Conservation (phyloP, 2,329 filamentous ascomycete species). For the Fusarium clavum region DNA sequence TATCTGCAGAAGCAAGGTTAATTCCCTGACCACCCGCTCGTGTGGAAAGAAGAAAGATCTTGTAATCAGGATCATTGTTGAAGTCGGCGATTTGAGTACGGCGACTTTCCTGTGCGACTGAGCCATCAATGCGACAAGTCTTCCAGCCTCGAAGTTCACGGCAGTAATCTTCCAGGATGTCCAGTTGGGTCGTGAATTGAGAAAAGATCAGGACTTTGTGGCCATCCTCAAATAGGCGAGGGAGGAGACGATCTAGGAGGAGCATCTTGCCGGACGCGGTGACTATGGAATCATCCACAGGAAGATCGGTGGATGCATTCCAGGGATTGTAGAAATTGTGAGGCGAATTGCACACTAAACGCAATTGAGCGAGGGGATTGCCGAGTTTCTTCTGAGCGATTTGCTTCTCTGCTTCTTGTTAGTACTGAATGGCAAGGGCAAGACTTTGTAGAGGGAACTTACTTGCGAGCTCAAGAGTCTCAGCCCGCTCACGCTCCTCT, state of each 20-base stretch:
- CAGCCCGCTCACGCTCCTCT: conserved; percentile 73
- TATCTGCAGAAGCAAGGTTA: conserved; percentile 91
- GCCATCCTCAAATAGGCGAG: conserved; percentile 75
- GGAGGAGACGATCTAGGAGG: conserved; percentile 86
- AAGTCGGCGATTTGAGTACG: conserved; percentile 78
- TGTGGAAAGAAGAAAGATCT: conserved; percentile 89
- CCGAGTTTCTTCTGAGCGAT: conserved; percentile 92
- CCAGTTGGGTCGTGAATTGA: conserved; percentile 94
- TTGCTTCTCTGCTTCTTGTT: conserved; percentile 71
- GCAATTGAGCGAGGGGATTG: conserved; percentile 91
- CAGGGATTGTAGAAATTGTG: conserved; percentile 98
- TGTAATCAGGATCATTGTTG: conserved; percentile 72
- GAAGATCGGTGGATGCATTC: conserved; percentile 66
- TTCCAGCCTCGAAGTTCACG: conserved; percentile 79
- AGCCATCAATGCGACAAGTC: conserved; percentile 90
- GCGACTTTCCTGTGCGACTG: conserved; percentile 79
- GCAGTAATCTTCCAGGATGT: conserved; percentile 90
- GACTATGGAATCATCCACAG: conserved; percentile 83
- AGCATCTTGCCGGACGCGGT: conserved; percentile 96
- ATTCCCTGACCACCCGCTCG: conserved; percentile 95
- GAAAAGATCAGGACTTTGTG: conserved; percentile 98
- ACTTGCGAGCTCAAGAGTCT: conserved; percentile 82
- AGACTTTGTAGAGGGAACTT: conserved; percentile 49
- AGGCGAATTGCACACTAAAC: conserved; percentile 90
- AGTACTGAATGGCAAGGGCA: too few species aligned